Conservation (phyloP, 2,329 filamentous ascomycete genomes). For the Mariannaea sp. region DNA sequence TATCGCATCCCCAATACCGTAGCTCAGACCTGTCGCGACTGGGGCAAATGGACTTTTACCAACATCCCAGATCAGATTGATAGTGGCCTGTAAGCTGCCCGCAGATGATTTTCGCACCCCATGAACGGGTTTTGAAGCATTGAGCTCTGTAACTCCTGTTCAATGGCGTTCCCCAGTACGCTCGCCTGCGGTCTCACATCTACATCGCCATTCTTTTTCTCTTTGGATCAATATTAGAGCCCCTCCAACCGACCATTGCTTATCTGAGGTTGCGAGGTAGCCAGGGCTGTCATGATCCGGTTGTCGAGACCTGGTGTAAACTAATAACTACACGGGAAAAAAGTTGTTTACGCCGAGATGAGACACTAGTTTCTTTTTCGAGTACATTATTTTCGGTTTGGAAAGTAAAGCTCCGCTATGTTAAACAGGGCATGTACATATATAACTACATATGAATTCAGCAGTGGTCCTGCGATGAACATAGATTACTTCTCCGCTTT, state of each 20-base stretch:
- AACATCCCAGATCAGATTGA: constrained; percentile 58
- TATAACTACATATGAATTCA: too few species aligned
- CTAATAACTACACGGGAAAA: background rate
- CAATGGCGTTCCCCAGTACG: background rate
- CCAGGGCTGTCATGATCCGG: background rate
- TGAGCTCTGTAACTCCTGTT: background rate
- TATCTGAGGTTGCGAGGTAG: background rate
- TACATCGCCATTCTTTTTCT: constrained; percentile 1
- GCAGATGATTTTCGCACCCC: background rate
- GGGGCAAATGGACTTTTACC: constrained; percentile 54
- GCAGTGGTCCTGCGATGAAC: background rate
- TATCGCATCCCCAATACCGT: constrained; percentile 53
- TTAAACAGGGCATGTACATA: too few species aligned
- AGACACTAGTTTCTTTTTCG: background rate
- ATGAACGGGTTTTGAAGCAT: background rate
- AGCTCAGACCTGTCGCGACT: constrained; percentile 58
- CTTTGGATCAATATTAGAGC: constrained; percentile 11
- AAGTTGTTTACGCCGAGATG: background rate
- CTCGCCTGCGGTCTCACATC: too few species aligned
- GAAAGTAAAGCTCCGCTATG: too few species aligned
- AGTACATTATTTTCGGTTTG: too few species aligned
- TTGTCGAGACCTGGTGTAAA: constrained; percentile 2
- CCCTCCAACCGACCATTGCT: background rate
- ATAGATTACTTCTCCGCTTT: too few species aligned
- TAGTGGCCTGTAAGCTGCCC: constrained; percentile 50